phyloP scores from a whole-genome alignment of 495 filamentous ascomycete genomes.

The Penicillium coprophilum region DNA sequence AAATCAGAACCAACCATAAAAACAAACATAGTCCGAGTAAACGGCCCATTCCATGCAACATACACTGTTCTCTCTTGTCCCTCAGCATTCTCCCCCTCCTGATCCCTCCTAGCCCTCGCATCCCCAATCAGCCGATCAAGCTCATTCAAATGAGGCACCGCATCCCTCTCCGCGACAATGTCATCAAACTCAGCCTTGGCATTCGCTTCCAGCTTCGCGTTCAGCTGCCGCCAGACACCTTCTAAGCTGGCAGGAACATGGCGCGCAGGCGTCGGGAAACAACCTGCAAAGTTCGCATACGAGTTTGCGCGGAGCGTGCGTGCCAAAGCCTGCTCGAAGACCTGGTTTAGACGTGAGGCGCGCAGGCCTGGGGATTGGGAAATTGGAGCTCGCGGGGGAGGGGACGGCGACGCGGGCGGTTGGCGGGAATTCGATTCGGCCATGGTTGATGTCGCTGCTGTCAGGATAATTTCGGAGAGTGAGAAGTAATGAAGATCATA shows the following conservation, averaged over 20 bases:
- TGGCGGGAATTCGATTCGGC: conserved; percentile 17
- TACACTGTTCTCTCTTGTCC: conserved; percentile 36
- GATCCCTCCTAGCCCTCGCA: conserved; percentile 59
- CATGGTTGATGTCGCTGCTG: conserved; percentile 10
- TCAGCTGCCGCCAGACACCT: conserved; percentile 68
- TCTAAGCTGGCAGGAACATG: conserved; percentile 66
- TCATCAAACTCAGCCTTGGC: conserved; percentile 70
- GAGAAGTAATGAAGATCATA: not conserved
- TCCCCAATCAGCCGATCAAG: conserved; percentile 73
- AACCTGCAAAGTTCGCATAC: conserved; percentile 76
- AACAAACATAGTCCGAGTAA: conserved; percentile 1
- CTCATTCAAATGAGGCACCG: conserved; percentile 75
- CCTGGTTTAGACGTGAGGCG: conserved; percentile 65
- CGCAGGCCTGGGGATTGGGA: conserved; percentile 69
- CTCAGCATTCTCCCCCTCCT: conserved; percentile 25
- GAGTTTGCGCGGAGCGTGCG: conserved; percentile 71
- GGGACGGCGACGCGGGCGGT: conserved; percentile 44
- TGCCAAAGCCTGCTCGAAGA: conserved; percentile 67
- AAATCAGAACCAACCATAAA: conserved; percentile 2
- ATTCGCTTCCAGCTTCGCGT: conserved; percentile 61
- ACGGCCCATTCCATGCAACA: conserved; percentile 17
- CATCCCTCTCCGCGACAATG: conserved; percentile 68
- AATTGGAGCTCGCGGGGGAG: conserved; percentile 56
- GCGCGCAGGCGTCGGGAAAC: conserved; percentile 80
- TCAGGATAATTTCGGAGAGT: not conserved